These are phyloP conservation scores for Mortierella sp. DNA, from an alignment of 371 early-diverging fungal genomes.

Conservation along the genomic window DNA sequence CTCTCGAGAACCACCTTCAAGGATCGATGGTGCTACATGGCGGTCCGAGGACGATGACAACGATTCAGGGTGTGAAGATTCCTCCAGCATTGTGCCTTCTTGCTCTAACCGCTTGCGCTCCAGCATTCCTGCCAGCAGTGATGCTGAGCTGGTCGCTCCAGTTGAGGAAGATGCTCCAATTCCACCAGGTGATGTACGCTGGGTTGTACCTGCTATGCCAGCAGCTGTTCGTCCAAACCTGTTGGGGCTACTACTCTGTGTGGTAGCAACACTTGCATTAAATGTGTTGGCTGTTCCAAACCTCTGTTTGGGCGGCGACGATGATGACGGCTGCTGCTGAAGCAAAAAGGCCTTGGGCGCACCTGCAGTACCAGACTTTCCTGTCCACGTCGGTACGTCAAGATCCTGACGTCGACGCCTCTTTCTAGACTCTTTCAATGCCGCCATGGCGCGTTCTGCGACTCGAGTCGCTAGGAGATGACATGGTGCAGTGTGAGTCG, in stretches of 20 bases:
- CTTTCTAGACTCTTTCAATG: slow-evolving; percentile 63
- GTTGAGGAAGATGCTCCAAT: slow-evolving; percentile 15
- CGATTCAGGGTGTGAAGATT: too few relatives aligned
- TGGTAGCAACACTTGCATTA: slow-evolving; percentile 34
- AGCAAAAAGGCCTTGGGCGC: slow-evolving; percentile 32
- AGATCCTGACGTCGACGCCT: slow-evolving; percentile 57
- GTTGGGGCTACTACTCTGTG: slow-evolving; percentile 4
- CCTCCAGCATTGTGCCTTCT: too few relatives aligned
- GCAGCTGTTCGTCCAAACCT: slow-evolving; percentile 19
- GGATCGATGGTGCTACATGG: slow-evolving; percentile 5
- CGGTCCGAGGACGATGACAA: not conserved
- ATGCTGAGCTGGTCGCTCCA: slow-evolving; percentile 34
- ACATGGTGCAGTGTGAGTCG: not conserved
- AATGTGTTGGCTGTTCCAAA: slow-evolving; percentile 57
- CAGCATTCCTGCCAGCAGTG: slow-evolving; percentile 60
- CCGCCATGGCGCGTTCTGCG: slow-evolving; percentile 66
- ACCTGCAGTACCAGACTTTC: slow-evolving; percentile 62
- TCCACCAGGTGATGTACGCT: slow-evolving; percentile 11
- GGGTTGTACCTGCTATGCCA: not conserved
- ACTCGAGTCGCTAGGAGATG: slow-evolving; percentile 57
- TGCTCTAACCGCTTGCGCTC: slow-evolving; percentile 58
- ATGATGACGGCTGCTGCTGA: slow-evolving; percentile 53
- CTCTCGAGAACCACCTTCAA: slow-evolving; percentile 51
- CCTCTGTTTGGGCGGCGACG: slow-evolving; percentile 56
- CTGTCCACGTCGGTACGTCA: slow-evolving; percentile 77